Evolutionary conservation across 192 early-diverging fungal species (phyloP).

Genomic region (Borealophlyctis nickersoniae): DNA sequence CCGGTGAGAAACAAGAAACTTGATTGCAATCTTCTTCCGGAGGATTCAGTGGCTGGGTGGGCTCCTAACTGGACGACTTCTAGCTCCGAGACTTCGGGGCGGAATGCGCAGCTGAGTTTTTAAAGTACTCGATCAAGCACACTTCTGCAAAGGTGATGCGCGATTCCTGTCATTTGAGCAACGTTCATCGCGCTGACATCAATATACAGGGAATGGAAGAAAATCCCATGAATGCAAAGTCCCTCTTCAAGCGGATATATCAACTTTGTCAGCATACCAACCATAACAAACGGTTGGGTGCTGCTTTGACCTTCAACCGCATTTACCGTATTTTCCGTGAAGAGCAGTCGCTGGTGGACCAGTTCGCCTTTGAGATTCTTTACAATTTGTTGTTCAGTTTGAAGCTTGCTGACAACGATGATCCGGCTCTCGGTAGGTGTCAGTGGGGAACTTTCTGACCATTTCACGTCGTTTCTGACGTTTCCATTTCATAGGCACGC

Average conservation of each 20-base stretch:
- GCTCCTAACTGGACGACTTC: no score
- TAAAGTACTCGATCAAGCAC: slow-evolving; percentile 75
- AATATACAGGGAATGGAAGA: slow-evolving; percentile 21
- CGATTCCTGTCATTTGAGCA: not conserved
- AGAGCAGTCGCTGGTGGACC: slow-evolving; percentile 58
- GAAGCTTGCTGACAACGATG: slow-evolving; percentile 58
- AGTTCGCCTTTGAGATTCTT: slow-evolving; percentile 67
- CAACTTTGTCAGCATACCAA: slow-evolving; percentile 59
- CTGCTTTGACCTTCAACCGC: slow-evolving; percentile 64
- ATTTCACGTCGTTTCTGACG: not conserved
- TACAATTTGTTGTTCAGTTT: slow-evolving; percentile 65
- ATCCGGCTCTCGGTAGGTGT: slow-evolving; percentile 31
- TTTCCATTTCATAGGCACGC: slow-evolving; percentile 58
- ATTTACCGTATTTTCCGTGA: slow-evolving; percentile 71
- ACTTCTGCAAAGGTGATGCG: slow-evolving; percentile 38
- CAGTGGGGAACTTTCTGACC: no score
- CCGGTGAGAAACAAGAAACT: slow-evolving; percentile 34
- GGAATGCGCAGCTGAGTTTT: slow-evolving; percentile 70
- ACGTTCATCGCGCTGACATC: slow-evolving; percentile 10
- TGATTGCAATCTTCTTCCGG: no score
- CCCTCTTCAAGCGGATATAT: slow-evolving; percentile 64
- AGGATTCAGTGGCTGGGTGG: no score
- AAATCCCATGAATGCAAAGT: slow-evolving; percentile 68
- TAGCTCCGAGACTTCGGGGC: slow-evolving; percentile 70
- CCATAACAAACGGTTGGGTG: slow-evolving; percentile 63